Base-by-base conservation (phyloP, 139 green algal genomes). In the Desmodesmus armatus region DNA sequence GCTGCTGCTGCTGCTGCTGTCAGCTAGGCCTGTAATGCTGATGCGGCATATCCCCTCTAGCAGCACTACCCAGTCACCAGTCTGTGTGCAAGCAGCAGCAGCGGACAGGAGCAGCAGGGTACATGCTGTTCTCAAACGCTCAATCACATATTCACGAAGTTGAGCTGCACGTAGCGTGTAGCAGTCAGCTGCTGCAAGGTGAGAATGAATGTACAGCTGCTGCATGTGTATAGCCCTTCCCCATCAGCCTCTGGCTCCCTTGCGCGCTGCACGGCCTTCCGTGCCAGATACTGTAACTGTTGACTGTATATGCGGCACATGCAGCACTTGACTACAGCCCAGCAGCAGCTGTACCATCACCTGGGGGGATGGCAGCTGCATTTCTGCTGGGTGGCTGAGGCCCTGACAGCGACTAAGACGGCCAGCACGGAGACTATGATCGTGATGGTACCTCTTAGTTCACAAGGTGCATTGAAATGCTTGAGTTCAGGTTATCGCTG, bases 41-140 rank as follows among this genome's bases (percentile, higher is more conserved):
- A 93, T 70, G 25, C 90, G 86, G 67, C 81, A 90, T 1, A 75
- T 35, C 13, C 67, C 67, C 7, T 93, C 90, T 53, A 93, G 65
- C 44, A 89, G 76, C 37, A 93, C 41, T 6, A 89, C 71, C 86
- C 88, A 91, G 29, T 88, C 88, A 31, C 78, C 87, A 73, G 80
- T 88, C 90, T 93, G 87, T 51, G n/a, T 62, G 47, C 6, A 11
- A 1, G 35, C 51, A 72, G 35, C 55, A 72, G 67, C 51, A 79
- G 71, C 21, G 21, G 5, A 19, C 37, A 47, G 15, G 27, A 29
- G 66, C 13, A 9, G 66, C 66, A 74, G 5, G 3, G 9, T 1
- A 3, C 9, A n/a, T 29, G 66, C 6, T n/a, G n/a, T n/a, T n/a
- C n/a, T n/a, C n/a, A n/a, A n/a, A n/a, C n/a, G n/a, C n/a, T n/a